These are phyloP conservation scores for Scedosporium apiospermum DNA, from an alignment of 2,329 filamentous ascomycete species.

Conservation along the genomic window DNA sequence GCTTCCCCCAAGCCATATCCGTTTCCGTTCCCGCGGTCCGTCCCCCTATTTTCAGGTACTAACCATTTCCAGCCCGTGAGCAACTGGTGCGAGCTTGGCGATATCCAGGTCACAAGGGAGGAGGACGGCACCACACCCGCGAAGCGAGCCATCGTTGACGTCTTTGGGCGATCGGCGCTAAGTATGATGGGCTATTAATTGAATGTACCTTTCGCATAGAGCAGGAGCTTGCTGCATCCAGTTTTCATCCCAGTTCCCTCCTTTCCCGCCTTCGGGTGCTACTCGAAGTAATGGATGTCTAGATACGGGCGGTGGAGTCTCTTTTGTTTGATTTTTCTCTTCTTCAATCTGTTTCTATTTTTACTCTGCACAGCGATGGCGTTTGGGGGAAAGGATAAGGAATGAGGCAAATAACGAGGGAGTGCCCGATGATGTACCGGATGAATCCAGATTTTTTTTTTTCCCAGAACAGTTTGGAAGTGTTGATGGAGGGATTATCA, in stretches of 20 bases:
- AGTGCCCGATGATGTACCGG: neutral
- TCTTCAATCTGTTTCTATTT: conserved; percentile 6
- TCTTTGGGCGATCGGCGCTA: neutral
- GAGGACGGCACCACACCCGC: neutral
- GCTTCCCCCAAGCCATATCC: neutral
- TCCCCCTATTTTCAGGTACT: conserved; percentile 9
- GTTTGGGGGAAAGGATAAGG: conserved; percentile 13
- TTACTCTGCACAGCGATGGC: conserved; percentile 23
- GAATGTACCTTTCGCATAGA: neutral
- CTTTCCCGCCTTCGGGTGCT: conserved; percentile 8
- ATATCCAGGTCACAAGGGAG: conserved; percentile 11
- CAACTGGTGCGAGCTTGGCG: conserved; percentile 53
- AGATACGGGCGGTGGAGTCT: neutral
- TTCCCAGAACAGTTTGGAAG: neutral
- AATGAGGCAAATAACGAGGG: neutral
- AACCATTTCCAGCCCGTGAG: conserved; percentile 45
- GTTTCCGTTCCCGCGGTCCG: neutral
- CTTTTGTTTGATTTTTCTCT: conserved; percentile 10
- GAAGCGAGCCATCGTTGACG: neutral
- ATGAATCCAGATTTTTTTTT: neutral
- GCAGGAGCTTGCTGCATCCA: conserved; percentile 9
- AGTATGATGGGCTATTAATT: neutral
- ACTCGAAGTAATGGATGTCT: neutral
- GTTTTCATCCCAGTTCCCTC: neutral
- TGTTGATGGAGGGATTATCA: conserved; percentile 5